These are phyloP conservation scores for Leccinum pellstonianum DNA, from an alignment of 768 basidiomycete species.

Conservation along the genomic window DNA sequence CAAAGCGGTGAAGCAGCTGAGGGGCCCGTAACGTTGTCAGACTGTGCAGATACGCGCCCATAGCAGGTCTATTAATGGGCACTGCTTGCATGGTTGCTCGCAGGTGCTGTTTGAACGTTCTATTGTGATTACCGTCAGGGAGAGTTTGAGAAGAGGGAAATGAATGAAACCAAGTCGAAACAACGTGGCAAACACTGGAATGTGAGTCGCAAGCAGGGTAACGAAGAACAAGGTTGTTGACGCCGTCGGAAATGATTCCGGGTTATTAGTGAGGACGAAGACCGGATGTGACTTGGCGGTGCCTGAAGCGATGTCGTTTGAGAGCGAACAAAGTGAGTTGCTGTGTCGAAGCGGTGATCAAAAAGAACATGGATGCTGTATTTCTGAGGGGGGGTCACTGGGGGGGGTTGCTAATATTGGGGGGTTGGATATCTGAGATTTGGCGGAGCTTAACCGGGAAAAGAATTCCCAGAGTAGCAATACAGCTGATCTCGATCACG, in stretches of 20 bases:
- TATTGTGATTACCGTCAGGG: not conserved
- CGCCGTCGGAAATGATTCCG: not conserved
- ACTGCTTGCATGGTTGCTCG: not conserved
- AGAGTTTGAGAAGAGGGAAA: not conserved
- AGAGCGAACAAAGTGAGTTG: not conserved
- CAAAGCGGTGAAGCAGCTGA: not conserved
- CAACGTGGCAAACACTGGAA: not conserved
- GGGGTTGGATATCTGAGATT: conserved; percentile 15
- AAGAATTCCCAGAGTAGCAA: not conserved
- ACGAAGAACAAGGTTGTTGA: not conserved
- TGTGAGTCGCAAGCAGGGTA: not conserved
- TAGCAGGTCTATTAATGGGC: not conserved
- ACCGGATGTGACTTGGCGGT: not conserved
- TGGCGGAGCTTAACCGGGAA: conserved; percentile 3
- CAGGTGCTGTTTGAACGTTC: not conserved
- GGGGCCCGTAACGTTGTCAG: not conserved
- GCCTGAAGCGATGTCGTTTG: not conserved
- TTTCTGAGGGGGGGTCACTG: conserved; percentile 4
- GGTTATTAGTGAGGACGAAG: not conserved
- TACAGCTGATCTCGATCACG: conserved; percentile 13
- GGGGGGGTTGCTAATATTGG: conserved; percentile 7
- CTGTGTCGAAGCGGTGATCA: not conserved
- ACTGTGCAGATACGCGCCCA: not conserved
- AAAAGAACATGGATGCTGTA: not conserved
- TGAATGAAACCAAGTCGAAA: not conserved